Conservation (phyloP, 2,329 filamentous ascomycete genomes). For the Blastomyces silverae region DNA sequence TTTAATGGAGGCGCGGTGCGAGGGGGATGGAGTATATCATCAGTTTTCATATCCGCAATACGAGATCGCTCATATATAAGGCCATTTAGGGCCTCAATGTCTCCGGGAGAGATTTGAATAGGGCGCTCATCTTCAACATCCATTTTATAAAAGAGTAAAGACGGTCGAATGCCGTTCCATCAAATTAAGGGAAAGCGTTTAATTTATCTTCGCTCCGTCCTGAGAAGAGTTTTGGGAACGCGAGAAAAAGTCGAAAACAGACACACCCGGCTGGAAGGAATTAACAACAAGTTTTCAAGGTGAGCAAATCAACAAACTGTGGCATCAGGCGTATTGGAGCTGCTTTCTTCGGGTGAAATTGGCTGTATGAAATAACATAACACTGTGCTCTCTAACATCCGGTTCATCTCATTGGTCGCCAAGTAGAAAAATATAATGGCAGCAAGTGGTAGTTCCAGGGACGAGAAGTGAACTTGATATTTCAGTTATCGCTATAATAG, state of each 20-base stretch:
- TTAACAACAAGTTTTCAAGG: background rate
- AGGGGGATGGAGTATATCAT: no score
- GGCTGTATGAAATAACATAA: background rate
- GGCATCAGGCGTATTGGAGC: background rate
- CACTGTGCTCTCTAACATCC: background rate
- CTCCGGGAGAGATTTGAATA: no score
- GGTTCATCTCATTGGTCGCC: background rate
- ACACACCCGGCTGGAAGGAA: background rate
- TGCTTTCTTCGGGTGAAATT: background rate
- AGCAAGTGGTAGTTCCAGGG: background rate
- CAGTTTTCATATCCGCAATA: background rate
- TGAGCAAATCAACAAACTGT: background rate
- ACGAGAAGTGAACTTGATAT: background rate
- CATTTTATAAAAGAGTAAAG: background rate
- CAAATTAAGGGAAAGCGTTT: background rate
- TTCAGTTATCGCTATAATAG: background rate
- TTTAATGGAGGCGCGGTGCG: background rate
- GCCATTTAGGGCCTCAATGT: conserved; percentile 2
- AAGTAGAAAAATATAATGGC: background rate
- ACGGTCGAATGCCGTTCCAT: background rate
- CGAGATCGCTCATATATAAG: background rate
- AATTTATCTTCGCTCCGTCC: background rate
- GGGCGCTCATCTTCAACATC: background rate
- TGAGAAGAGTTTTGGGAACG: background rate
- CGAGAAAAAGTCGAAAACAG: background rate